Base-by-base conservation (phyloP, 2,329 filamentous ascomycete genomes). In the Botrytis medusae region DNA sequence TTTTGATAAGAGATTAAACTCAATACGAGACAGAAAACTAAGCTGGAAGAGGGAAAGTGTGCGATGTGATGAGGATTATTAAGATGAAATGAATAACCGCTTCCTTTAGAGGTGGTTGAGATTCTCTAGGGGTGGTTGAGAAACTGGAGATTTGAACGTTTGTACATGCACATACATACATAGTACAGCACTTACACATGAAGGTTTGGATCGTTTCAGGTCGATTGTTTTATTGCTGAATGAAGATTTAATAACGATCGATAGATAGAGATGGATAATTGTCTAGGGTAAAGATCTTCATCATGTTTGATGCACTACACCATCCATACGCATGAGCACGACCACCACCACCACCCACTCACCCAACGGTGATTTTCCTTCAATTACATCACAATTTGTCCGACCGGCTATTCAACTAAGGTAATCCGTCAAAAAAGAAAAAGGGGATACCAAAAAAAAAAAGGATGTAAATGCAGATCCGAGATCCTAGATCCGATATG, bases 1-100 rank as follows among this genome's bases (percentile, higher is more conserved):
- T 68, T 48, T 54, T 54, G 64, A 68, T 68, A 68, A 48, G 63
- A 67, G 63, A 67, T 67, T 37, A 18, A 42, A 42, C 60, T 22
- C 20, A 37, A 37, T 25, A 60, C 32, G 29, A n/a, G 42, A n/a
- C 8, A n/a, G 8, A 1, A n/a, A n/a, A 22, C 46, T 54, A 54
- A 51, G 40, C 44, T 6, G 10, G 4, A 37, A n/a, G 37, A 51
- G 44, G 44, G 7, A 51, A 67, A 9, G 60, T 20, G 25, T 10
- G 5, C 6, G 18, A 25, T 4, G 22, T 40, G n/a, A 62, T 42
- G 25, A 37, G n/a, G 60, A 62, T 42, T 7, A n/a, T 62, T 29
- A 7, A 42, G 60, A 62, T 42, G 60, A 62, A 62, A 42, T 62
- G 18, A 20, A 42, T 61, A 5, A 40, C 25, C 12, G 34, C 32